Evolutionary conservation across 495 filamentous ascomycete species (phyloP).

Genomic region (Penicillium silybi): DNA sequence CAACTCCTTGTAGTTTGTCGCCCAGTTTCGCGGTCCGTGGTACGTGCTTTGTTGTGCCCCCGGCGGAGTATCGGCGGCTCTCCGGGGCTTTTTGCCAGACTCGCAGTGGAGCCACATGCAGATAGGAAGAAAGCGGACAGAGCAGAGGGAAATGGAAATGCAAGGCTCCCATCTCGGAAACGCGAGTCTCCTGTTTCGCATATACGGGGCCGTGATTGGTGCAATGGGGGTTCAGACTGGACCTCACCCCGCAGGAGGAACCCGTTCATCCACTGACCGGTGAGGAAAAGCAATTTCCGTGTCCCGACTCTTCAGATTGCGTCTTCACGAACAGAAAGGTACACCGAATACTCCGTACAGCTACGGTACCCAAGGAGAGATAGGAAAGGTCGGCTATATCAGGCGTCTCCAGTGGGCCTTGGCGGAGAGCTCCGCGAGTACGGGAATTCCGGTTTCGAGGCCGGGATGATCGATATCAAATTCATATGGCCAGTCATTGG

Average conservation of each 20-base stretch:
- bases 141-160: conserved; percentile 15
- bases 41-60: background rate
- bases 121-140: conserved; percentile 19
- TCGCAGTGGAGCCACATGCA: background rate
- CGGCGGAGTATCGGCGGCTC: conserved; percentile 27
- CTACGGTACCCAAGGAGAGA: too few relatives aligned
- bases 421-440: conserved; percentile 16
- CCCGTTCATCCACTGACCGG: conserved; percentile 18
- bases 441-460: conserved; percentile 16
- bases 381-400: too few relatives aligned
- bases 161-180: conserved; percentile 37
- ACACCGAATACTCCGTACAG: too few relatives aligned
- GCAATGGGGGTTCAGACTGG: conserved; percentile 2
- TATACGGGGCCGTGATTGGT: conserved; percentile 33
- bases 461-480: conserved; percentile 27
- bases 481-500: conserved; percentile 22
- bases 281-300: too few relatives aligned
- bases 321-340: too few relatives aligned
- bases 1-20: too few relatives aligned
- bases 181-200: conserved; percentile 11
- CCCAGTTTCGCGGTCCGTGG: background rate
- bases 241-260: conserved; percentile 34
- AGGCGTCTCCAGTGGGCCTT: conserved; percentile 2
- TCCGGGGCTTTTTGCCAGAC: conserved; percentile 11
- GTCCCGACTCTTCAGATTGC: too few relatives aligned